phyloP scores from a whole-genome alignment of 495 filamentous ascomycete genomes.

The Penicillium maclennaniae region DNA sequence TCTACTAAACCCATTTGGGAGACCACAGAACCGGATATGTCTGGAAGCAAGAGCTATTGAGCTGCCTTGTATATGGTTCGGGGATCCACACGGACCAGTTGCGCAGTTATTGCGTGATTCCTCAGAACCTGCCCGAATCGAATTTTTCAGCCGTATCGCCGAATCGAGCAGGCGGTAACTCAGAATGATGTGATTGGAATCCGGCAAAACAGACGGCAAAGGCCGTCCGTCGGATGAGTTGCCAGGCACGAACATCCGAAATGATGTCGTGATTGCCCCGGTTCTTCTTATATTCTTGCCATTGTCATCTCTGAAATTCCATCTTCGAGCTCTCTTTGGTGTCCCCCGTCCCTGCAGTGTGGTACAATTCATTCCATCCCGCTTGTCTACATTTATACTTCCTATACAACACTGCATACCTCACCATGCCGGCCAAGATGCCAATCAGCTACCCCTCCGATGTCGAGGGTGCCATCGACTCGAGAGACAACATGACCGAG shows the following conservation, averaged over 20 bases:
- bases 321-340: slow-evolving; percentile 16
- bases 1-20: background rate
- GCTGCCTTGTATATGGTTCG: slow-evolving; percentile 6
- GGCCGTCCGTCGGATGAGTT: slow-evolving; percentile 22
- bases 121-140: slow-evolving; percentile 16
- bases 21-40: background rate
- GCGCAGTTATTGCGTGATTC: slow-evolving; percentile 45
- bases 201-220: slow-evolving; percentile 32
- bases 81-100: slow-evolving; percentile 19
- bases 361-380: background rate
- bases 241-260: slow-evolving; percentile 20
- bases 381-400: background rate
- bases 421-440: slow-evolving; percentile 43
- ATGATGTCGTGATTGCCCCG: slow-evolving; percentile 39
- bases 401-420: slow-evolving; percentile 1
- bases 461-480: slow-evolving; percentile 31
- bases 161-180: slow-evolving; percentile 31
- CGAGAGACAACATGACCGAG: slow-evolving; percentile 50
- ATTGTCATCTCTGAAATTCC: slow-evolving; percentile 23
- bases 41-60: background rate
- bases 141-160: slow-evolving; percentile 13
- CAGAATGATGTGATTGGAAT: slow-evolving; percentile 34
- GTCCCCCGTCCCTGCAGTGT: slow-evolving; percentile 11
- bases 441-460: slow-evolving; percentile 39
- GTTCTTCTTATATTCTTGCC: slow-evolving; percentile 29